Evolutionary conservation across 179 eudicot species (phyloP), one percentile per base, ranked within the genome.

Genomic region (Actinidia chinensis): DNA sequence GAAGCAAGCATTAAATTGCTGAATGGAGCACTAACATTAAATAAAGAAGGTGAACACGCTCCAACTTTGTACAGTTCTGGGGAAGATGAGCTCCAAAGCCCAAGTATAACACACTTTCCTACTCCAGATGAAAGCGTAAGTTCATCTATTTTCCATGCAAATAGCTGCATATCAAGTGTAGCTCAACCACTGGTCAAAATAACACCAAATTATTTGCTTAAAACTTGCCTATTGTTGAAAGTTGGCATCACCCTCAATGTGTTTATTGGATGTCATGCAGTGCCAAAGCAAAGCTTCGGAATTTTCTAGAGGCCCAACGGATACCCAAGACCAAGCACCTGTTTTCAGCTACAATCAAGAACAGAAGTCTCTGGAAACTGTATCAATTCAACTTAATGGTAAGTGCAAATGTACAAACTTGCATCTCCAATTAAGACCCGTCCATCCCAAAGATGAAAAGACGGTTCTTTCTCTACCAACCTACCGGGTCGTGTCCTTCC

Each of bases 51-150:
- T 36, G 80, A 77, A 77, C 48, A 81, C 6, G 56, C 48, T n/a
- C 68, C 67, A 58, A 65, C 28, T 15, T 76, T 66, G 66, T 17
- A 68, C 80, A 71, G 72, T 72, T 59, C 81, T 14, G 52, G 12
- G 14, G 80, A 56, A 79, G 78, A 82, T 42, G 85, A 89, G 79
- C 67, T 51, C 42, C 79, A 80, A 65, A 44, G 33, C 48, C 78
- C 2, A 42, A 74, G 78, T 61, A 56, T 64, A 54, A 55, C 52
- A 44, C 50, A 40, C 44, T 52, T 73, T 71, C 82, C 25, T 13
- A 40, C 77, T 76, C 63, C 71, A 47, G 60, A 74, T 56, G 82
- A 86, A 73, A 84, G 50, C n/a, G 94, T 92, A 86, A 87, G 90
- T 78, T 70, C 56, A 40, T 36, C 55, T 55, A 17, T 56, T 55